phyloP scores from a whole-genome alignment of 2,329 filamentous ascomycete genomes.

The Xylaria sp. region DNA sequence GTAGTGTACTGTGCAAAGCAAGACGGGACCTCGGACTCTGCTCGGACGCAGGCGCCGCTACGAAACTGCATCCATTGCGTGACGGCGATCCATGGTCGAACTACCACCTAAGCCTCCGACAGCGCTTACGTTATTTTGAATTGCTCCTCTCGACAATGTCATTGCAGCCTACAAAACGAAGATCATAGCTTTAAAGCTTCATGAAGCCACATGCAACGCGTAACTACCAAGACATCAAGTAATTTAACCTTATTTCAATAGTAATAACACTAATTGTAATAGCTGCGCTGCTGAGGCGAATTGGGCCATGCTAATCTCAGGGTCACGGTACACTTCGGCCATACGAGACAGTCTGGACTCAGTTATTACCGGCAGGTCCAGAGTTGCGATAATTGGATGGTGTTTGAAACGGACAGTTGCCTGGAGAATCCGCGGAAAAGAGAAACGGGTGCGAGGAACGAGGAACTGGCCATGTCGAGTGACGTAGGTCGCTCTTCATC shows the following conservation, averaged over 20 bases:
- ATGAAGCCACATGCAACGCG: conserved; percentile 15
- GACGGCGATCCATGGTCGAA: neutral
- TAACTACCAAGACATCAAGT: conserved; percentile 12
- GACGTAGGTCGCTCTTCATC: conserved; percentile 27
- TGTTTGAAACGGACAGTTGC: neutral
- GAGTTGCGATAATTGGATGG: neutral
- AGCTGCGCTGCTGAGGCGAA: neutral
- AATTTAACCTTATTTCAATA: conserved; percentile 5
- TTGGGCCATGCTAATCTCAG: neutral
- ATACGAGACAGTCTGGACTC: conserved; percentile 8
- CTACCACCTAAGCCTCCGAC: conserved; percentile 2
- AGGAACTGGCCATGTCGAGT: conserved; percentile 20
- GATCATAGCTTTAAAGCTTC: conserved; percentile 7
- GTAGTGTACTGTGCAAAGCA: neutral
- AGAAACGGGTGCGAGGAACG: neutral
- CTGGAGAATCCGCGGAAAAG: neutral
- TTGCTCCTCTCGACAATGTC: neutral
- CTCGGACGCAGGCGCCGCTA: neutral
- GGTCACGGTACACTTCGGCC: neutral
- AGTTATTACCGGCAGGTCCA: neutral
- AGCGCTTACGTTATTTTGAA: conserved; percentile 21
- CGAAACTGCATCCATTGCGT: conserved; percentile 12
- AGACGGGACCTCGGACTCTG: neutral
- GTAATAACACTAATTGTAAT: neutral
- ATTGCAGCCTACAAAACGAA: neutral